Percentiles rank a stretch among this genome's conserved stretches.
Evolutionary conservation across 495 filamentous ascomycete species (phyloP).

Genomic region (Penicillium lagena): DNA sequence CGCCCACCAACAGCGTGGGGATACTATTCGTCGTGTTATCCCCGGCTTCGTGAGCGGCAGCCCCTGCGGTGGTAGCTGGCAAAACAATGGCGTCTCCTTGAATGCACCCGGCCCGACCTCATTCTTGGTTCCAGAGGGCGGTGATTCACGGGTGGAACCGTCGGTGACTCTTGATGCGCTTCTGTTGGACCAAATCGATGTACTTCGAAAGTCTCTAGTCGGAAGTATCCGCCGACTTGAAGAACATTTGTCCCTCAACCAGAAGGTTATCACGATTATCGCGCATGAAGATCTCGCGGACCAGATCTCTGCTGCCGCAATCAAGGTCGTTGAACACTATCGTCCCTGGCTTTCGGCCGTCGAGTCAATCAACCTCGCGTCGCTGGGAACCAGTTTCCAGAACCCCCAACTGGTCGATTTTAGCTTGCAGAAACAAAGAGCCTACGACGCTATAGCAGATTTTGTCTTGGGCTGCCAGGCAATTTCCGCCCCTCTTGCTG

Average conservation of each 20-base stretch:
- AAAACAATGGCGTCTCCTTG: conserved; percentile 73
- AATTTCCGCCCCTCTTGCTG: conserved; percentile 79
- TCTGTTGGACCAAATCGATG: conserved; percentile 76
- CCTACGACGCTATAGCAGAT: conserved; percentile 90
- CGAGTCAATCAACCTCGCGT: conserved; percentile 80
- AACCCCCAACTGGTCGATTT: conserved; percentile 86
- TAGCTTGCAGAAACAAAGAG: conserved; percentile 77
- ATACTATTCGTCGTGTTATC: conserved; percentile 79
- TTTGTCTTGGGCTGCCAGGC: conserved; percentile 80
- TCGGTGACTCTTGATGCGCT: conserved; percentile 64
- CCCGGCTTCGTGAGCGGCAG: conserved; percentile 89
- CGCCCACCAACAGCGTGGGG: conserved; percentile 82
- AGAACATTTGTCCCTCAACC: conserved; percentile 66
- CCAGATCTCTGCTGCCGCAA: conserved; percentile 63
- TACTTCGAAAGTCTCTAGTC: conserved; percentile 71
- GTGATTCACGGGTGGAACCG: conserved; percentile 67
- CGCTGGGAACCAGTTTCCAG: conserved; percentile 66
- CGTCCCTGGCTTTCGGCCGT: conserved; percentile 80
- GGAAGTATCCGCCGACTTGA: conserved; percentile 79
- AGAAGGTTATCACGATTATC: conserved; percentile 67
- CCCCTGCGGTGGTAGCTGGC: conserved; percentile 81
- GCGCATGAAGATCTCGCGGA: conserved; percentile 70
- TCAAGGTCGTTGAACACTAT: conserved; percentile 76
- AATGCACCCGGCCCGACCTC: conserved; percentile 65
- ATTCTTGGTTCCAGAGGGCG: conserved; percentile 74